Evolutionary conservation across 805 yeast species (phyloP).

Genomic region (Wickerhamiella lipophila): DNA sequence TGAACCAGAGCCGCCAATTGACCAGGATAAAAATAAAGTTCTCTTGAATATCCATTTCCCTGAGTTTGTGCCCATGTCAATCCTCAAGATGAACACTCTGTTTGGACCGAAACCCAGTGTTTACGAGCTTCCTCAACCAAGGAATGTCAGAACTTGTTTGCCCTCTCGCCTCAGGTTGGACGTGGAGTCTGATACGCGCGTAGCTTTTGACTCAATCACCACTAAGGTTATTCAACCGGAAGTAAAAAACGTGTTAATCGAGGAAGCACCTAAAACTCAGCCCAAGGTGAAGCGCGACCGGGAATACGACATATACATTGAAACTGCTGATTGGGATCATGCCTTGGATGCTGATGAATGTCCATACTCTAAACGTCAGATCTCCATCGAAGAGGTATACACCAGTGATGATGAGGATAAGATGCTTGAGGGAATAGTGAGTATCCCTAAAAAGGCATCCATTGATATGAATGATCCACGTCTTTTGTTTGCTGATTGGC

Average conservation of each 20-base stretch:
- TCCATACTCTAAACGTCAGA: conserved; percentile 6
- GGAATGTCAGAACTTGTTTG: conserved; percentile 23
- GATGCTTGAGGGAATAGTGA: conserved; percentile 56
- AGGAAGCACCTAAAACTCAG: neutral
- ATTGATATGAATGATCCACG: conserved; percentile 83
- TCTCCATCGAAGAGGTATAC: conserved; percentile 26
- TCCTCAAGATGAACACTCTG: conserved; percentile 51
- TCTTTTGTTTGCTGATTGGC: conserved; percentile 45
- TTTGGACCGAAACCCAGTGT: conserved; percentile 51
- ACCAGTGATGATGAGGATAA: conserved; percentile 40
- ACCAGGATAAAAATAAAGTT: conserved; percentile 18
- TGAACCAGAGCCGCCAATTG: conserved; percentile 16
- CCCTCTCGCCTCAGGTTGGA: conserved; percentile 53
- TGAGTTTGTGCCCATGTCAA: conserved; percentile 40
- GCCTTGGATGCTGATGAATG: conserved; percentile 51
- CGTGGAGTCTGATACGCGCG: conserved; percentile 47
- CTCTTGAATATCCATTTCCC: conserved; percentile 41
- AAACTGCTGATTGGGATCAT: conserved; percentile 25
- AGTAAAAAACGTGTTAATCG: conserved; percentile 3
- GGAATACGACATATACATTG: conserved; percentile 17
- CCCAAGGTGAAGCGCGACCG: conserved; percentile 1
- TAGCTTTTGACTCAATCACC: conserved; percentile 33
- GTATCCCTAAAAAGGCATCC: conserved; percentile 24
- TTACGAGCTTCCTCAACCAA: conserved; percentile 42
- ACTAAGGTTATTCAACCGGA: conserved; percentile 3